Conservation (phyloP, 2,329 filamentous ascomycete genomes). For the Chaetomiaceae sp. region DNA sequence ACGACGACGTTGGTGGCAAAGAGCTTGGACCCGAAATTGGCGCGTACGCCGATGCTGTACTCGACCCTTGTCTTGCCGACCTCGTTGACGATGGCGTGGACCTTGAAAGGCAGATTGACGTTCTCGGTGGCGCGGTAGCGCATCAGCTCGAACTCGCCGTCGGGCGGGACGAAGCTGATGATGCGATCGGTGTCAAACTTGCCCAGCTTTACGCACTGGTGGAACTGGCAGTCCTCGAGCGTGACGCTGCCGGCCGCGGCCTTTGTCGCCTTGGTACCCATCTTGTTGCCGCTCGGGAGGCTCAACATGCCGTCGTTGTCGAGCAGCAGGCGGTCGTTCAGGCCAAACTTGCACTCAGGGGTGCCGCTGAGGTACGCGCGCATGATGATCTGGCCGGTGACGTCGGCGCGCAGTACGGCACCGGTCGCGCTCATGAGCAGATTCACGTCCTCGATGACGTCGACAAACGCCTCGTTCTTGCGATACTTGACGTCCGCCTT, state of each 20-base stretch:
- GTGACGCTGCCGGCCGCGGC: constrained; percentile 94
- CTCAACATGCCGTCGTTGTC: constrained; percentile 66
- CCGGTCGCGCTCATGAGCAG: constrained; percentile 98
- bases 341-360: constrained; percentile 96
- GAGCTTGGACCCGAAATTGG: constrained; percentile 92
- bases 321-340: constrained; percentile 92
- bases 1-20: constrained; percentile 96
- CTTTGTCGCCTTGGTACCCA: constrained; percentile 84
- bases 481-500: constrained; percentile 97
- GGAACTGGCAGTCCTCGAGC: constrained; percentile 96
- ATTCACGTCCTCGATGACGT: constrained; percentile 99
- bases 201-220: constrained; percentile 96
- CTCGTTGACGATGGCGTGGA: constrained; percentile 97
- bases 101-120: constrained; percentile 97
- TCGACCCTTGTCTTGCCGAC: constrained; percentile 96
- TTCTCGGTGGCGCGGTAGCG: constrained; percentile 97
- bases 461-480: constrained; percentile 98
- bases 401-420: constrained; percentile 89
- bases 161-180: constrained; percentile 93
- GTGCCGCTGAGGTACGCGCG: constrained; percentile 94
- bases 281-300: constrained; percentile 68
- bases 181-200: constrained; percentile 96
- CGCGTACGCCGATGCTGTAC: constrained; percentile 95
- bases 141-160: constrained; percentile 98
- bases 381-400: constrained; percentile 98